Conservation (phyloP, 2,329 filamentous ascomycete genomes). For the Exophiala viscosa region DNA sequence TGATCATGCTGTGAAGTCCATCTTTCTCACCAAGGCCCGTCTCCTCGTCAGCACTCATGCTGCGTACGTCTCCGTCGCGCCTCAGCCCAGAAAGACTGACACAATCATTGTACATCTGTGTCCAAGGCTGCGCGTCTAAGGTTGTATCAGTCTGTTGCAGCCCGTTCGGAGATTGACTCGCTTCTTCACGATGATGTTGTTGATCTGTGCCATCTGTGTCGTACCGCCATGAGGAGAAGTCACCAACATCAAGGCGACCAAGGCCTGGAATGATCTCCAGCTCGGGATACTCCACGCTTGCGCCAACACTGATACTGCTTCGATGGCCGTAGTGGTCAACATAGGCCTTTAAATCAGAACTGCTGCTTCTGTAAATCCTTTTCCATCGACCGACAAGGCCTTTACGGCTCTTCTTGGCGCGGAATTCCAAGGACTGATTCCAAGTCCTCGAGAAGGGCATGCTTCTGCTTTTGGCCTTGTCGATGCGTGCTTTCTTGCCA, state of each 20-base stretch:
- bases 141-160: not conserved
- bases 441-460: slow-evolving; percentile 13
- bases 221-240: not conserved
- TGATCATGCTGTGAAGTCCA: not conserved
- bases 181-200: not conserved
- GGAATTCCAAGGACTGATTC: not conserved
- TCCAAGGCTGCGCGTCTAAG: slow-evolving; percentile 12
- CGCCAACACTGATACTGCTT: slow-evolving; percentile 24
- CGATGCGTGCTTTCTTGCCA: slow-evolving; percentile 7
- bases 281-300: slow-evolving; percentile 24
- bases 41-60: not conserved
- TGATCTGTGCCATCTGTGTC: not conserved
- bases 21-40: not conserved
- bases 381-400: slow-evolving; percentile 20
- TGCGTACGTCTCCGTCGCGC: slow-evolving; percentile 13
- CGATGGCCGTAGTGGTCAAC: slow-evolving; percentile 22
- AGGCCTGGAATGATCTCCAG: slow-evolving; percentile 24
- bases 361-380: slow-evolving; percentile 22
- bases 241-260: not conserved
- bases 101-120: slow-evolving; percentile 15
- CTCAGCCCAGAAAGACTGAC: slow-evolving; percentile 21
- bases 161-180: not conserved
- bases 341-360: slow-evolving; percentile 21
- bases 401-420: slow-evolving; percentile 6
- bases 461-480: slow-evolving; percentile 19